phyloP scores from a whole-genome alignment of 2,329 filamentous ascomycete species.

The Sclerotinia glacialis region DNA sequence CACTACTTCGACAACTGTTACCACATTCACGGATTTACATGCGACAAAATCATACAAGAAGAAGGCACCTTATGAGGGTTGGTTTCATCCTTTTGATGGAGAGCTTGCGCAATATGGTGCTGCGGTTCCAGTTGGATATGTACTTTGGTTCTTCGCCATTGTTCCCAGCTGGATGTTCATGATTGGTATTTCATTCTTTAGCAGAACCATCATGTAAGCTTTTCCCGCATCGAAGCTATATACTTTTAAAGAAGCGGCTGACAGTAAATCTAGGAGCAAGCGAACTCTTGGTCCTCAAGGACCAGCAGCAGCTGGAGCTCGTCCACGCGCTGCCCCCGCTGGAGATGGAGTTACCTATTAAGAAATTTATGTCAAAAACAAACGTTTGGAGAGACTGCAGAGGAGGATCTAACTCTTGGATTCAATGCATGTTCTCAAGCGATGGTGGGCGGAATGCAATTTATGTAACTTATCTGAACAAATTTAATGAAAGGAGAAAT shows the following conservation, averaged over 20 bases:
- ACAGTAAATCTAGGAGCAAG: slow-evolving; percentile 25
- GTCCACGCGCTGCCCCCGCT: slow-evolving; percentile 32
- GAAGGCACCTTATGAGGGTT: slow-evolving; percentile 54
- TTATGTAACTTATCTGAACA: slow-evolving; percentile 7
- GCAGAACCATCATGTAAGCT: slow-evolving; percentile 74
- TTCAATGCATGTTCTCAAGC: background rate
- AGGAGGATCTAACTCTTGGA: background rate
- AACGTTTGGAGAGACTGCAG: background rate
- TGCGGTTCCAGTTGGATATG: slow-evolving; percentile 62
- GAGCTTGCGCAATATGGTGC: slow-evolving; percentile 60
- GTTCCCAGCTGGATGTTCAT: slow-evolving; percentile 76
- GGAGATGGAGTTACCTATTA: slow-evolving; percentile 30
- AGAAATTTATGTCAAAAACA: background rate
- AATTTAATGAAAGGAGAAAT: slow-evolving; percentile 18
- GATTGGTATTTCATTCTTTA: slow-evolving; percentile 70
- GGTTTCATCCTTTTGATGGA: slow-evolving; percentile 76
- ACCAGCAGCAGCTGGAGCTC: slow-evolving; percentile 26
- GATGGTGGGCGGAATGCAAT: background rate
- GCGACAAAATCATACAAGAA: slow-evolving; percentile 52
- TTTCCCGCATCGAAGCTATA: background rate
- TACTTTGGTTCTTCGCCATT: slow-evolving; percentile 63
- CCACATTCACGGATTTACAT: slow-evolving; percentile 60
- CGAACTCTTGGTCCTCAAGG: slow-evolving; percentile 23
- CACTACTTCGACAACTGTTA: slow-evolving; percentile 62
- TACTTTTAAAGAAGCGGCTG: slow-evolving; percentile 19